phyloP scores from a whole-genome alignment of 1,284 basidiomycete genomes.

The Apiotrichum brassicae region DNA sequence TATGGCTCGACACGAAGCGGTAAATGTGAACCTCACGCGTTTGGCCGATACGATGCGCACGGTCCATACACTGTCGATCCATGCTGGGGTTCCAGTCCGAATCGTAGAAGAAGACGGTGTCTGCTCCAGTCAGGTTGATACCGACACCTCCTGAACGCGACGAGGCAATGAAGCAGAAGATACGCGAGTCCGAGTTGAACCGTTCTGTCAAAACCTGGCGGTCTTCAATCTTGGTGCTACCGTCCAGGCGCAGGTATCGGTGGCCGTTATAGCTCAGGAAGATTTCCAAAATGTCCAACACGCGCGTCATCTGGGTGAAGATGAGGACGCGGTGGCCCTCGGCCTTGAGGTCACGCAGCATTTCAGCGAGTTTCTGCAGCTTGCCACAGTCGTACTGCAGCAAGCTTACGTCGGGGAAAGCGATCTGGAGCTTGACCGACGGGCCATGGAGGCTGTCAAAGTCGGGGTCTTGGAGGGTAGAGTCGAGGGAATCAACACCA shows the following conservation, averaged over 20 bases:
- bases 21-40: slow-evolving; percentile 97
- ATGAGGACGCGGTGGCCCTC: slow-evolving; percentile 86
- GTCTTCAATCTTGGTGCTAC: slow-evolving; percentile 92
- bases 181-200: slow-evolving; percentile 86
- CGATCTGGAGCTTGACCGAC: slow-evolving; percentile 81
- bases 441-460: slow-evolving; percentile 68
- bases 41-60: slow-evolving; percentile 73
- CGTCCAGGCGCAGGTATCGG: slow-evolving; percentile 86
- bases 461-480: slow-evolving; percentile 36
- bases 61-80: slow-evolving; percentile 94
- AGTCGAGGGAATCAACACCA: slow-evolving; percentile 36
- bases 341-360: slow-evolving; percentile 76
- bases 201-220: slow-evolving; percentile 90
- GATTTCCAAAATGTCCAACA: slow-evolving; percentile 88
- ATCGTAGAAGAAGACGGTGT: slow-evolving; percentile 87
- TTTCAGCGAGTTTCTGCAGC: slow-evolving; percentile 70
- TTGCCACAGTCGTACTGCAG: slow-evolving; percentile 97
- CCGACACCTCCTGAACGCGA: slow-evolving; percentile 92
- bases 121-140: slow-evolving; percentile 94
- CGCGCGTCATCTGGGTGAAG: slow-evolving; percentile 95
- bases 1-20: slow-evolving; percentile 74
- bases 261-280: slow-evolving; percentile 92
- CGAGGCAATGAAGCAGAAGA: slow-evolving; percentile 91
- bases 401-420: slow-evolving; percentile 84
- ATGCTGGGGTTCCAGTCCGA: slow-evolving; percentile 98